These are phyloP conservation scores for Trichoderma arundinaceum DNA, from an alignment of 2,329 filamentous ascomycete species.

Conservation along the genomic window DNA sequence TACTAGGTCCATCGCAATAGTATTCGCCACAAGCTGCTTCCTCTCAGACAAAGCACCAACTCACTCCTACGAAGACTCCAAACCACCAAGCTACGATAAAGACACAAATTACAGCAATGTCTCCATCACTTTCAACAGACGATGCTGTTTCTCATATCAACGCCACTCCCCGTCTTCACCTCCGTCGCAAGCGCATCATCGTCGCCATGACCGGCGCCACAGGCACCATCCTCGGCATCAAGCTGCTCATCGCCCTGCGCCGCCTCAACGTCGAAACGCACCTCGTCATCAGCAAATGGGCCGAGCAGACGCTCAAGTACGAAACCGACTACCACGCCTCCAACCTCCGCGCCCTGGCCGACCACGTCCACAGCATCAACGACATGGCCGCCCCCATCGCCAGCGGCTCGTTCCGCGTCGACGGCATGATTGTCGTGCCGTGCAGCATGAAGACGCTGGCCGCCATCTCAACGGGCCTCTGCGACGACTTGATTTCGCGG, in stretches of 20 bases:
- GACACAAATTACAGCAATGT: neutral
- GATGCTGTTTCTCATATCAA: neutral
- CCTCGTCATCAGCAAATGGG: slow-evolving; percentile 36
- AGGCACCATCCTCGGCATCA: slow-evolving; percentile 33
- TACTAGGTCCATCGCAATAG: neutral
- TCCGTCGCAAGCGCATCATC: slow-evolving; percentile 30
- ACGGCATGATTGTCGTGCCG: slow-evolving; percentile 55
- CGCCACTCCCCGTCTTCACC: neutral
- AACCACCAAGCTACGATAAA: no score
- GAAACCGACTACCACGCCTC: slow-evolving; percentile 34
- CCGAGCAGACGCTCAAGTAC: slow-evolving; percentile 35
- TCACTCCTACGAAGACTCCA: no score
- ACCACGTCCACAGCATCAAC: slow-evolving; percentile 33
- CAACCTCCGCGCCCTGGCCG: slow-evolving; percentile 31
- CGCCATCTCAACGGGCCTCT: slow-evolving; percentile 49
- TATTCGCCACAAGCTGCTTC: neutral
- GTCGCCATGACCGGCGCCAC: slow-evolving; percentile 37
- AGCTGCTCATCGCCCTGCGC: slow-evolving; percentile 31
- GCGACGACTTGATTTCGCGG: slow-evolving; percentile 53
- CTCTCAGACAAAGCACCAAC: neutral
- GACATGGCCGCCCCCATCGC: slow-evolving; percentile 35
- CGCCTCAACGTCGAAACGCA: slow-evolving; percentile 35
- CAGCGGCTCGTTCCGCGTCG: slow-evolving; percentile 36
- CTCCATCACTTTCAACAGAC: neutral
- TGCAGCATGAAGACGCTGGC: slow-evolving; percentile 58